Base-by-base conservation (phyloP, 2,329 filamentous ascomycete genomes). In the Incumbomyces delicatus region DNA sequence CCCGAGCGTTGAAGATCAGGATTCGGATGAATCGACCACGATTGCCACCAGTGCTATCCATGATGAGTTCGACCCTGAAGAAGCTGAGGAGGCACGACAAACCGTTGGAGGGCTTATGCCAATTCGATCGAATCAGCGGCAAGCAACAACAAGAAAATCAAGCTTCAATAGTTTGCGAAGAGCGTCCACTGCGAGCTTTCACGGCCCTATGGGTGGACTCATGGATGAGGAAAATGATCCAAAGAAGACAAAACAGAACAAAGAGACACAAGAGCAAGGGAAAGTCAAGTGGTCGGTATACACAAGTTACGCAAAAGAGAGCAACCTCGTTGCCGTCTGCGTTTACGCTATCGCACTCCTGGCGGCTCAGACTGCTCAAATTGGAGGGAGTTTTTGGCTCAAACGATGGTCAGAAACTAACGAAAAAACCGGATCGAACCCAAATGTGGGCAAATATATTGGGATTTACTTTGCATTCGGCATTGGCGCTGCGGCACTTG, bases 251-350 rank as follows among this genome's bases (percentile, higher is more conserved):
- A 87, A 82, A 61, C 89, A 95, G 65, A 76, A 74, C 47, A 94
- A 95, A 66, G 92, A 98, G 64, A 83, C 84, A 55, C 77, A 80
- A 2, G 88, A 98, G 64, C 88, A 98, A 68, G 92, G 92, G 60
- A 95, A 96, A 64, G 92, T 98, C 57, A 96, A 95, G 66, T 96
- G 92, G 89, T 77, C 81, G 54, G 90, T 98, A 22, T 98, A 98
- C 61, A 72, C 74, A 14, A 89, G 95, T 66, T 98, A 98, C 60
- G 94, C 92, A 47, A 95, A 87, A 68, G 87, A 87, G 49, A 95
- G 87, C 71, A 95, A 96, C 63, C 66, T 95, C 13, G 71, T 78
- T 47, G 94, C 92, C 11, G 92, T 98, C 7, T 66, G 67, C 13
- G 73, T 95, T 55, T 98, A 96, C 64, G 59, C 94, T 13, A 38